These are phyloP conservation scores for Ceratocystis colombiana DNA, from an alignment of 2,329 filamentous ascomycete genomes.

Conservation along the genomic window DNA sequence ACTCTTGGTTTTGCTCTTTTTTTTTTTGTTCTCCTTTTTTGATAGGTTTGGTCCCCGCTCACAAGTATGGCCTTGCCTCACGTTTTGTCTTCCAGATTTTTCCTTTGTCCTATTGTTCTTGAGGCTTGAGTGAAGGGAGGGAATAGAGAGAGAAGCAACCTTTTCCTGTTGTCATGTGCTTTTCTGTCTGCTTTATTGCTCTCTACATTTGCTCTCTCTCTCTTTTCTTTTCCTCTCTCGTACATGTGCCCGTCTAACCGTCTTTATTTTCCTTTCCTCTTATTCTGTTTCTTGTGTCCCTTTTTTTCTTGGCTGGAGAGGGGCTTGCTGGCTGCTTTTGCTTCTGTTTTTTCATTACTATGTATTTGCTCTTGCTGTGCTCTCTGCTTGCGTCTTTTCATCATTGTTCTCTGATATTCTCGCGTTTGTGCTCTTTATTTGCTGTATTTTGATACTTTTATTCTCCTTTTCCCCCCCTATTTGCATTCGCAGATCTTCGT, in stretches of 20 bases:
- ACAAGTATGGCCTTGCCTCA: not conserved
- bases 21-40: not conserved
- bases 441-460: constrained; percentile 26
- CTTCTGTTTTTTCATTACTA: constrained; percentile 21
- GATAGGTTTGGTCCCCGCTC: not conserved
- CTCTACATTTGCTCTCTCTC: not conserved
- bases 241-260: not conserved
- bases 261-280: not conserved
- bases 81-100: not conserved
- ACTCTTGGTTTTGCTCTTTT: not conserved
- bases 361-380: constrained; percentile 18
- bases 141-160: too few species aligned
- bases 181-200: not conserved
- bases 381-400: constrained; percentile 24
- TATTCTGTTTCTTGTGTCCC: constrained; percentile 7
- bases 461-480: constrained; percentile 20
- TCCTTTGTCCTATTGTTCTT: not conserved
- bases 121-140: not conserved
- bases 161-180: not conserved
- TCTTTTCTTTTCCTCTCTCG: not conserved
- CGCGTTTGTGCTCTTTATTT: constrained; percentile 19
- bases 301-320: constrained; percentile 14
- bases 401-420: not conserved
- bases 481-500: constrained; percentile 23
- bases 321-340: constrained; percentile 19